These are phyloP conservation scores for Bertia moriformis DNA, from an alignment of 2,329 filamentous ascomycete species.

Conservation along the genomic window DNA sequence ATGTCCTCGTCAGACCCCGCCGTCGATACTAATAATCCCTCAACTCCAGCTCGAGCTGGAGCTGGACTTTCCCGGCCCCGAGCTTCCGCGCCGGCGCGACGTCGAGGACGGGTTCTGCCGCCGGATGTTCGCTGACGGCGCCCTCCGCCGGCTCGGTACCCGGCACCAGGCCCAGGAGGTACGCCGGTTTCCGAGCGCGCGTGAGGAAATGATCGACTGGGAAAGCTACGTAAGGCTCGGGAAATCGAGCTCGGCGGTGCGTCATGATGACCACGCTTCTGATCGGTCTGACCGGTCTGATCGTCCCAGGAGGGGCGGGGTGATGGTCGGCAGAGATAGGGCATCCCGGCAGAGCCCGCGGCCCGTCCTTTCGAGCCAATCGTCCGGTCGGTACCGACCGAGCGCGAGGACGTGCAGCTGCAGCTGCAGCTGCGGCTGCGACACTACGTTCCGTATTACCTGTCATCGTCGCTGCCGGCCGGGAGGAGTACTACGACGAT, in stretches of 20 bases:
- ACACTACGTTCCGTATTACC: slow-evolving; percentile 70
- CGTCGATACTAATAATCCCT: slow-evolving; percentile 66
- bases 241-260: not conserved
- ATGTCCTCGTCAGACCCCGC: slow-evolving; percentile 32
- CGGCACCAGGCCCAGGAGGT: slow-evolving; percentile 60
- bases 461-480: slow-evolving; percentile 54
- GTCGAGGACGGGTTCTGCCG: slow-evolving; percentile 55
- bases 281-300: not conserved
- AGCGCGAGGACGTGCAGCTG: too few species aligned
- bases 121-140: slow-evolving; percentile 48
- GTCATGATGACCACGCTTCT: not conserved
- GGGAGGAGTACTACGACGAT: slow-evolving; percentile 54
- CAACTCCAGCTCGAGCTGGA: slow-evolving; percentile 58
- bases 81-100: slow-evolving; percentile 38
- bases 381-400: too few species aligned
- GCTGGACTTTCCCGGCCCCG: slow-evolving; percentile 47
- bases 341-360: too few species aligned
- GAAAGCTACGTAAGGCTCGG: slow-evolving; percentile 65
- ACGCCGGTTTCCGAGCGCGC: slow-evolving; percentile 54
- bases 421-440: slow-evolving; percentile 6
- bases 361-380: too few species aligned
- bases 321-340: too few species aligned
- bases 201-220: slow-evolving; percentile 69
- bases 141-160: slow-evolving; percentile 42
- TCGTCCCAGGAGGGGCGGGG: too few species aligned